These are phyloP conservation scores for Alternaria alternata DNA, from an alignment of 2,329 filamentous ascomycete species.

Conservation along the genomic window DNA sequence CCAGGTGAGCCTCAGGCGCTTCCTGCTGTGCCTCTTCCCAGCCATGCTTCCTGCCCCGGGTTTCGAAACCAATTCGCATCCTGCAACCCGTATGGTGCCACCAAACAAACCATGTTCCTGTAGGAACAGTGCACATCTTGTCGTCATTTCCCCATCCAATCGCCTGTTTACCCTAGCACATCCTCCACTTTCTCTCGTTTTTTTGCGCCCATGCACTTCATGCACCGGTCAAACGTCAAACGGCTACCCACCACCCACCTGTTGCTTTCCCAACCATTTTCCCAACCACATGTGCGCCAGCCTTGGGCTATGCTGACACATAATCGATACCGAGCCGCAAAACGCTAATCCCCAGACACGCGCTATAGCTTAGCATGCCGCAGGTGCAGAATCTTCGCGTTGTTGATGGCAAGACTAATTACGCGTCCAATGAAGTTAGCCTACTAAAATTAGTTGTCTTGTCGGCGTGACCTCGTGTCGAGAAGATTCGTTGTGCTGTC, in stretches of 20 bases:
- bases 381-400: conserved; percentile 7
- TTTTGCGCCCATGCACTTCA: conserved; percentile 4
- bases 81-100: conserved; percentile 16
- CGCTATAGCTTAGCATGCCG: not conserved
- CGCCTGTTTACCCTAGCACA: not conserved
- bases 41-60: conserved; percentile 1
- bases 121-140: conserved; percentile 23
- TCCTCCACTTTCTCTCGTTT: conserved; percentile 9
- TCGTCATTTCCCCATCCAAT: conserved; percentile 19
- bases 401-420: conserved; percentile 14
- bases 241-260: conserved; percentile 6
- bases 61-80: conserved; percentile 8
- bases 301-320: not conserved
- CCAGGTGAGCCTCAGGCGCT: not conserved
- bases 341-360: conserved; percentile 7
- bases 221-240: conserved; percentile 13
- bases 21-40: conserved; percentile 1
- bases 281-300: conserved; percentile 9
- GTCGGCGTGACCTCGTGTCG: conserved; percentile 20
- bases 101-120: conserved; percentile 20
- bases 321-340: conserved; percentile 23
- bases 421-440: conserved; percentile 27
- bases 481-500: conserved; percentile 10
- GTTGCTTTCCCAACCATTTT: conserved; percentile 2
- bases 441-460: conserved; percentile 21